A percentile compares a stretch with the other conserved stretches of the same genome.
Evolutionary conservation across 2,329 filamentous ascomycete genomes (phyloP).

Genomic region (Drechslerella coelobrocha): DNA sequence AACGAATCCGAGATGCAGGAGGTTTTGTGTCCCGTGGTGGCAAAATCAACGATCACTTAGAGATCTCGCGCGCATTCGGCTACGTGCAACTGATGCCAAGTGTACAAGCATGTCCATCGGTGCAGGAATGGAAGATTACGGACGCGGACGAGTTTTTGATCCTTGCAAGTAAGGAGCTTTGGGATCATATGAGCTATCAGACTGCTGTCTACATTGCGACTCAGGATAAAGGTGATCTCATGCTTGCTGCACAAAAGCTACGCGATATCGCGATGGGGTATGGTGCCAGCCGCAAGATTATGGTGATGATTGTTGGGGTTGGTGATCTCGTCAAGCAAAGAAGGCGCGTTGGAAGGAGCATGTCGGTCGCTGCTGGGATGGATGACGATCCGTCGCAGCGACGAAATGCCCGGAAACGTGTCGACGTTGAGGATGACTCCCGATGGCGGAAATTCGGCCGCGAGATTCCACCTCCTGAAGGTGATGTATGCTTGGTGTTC

Average conservation of each 20-base stretch:
- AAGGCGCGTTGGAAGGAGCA: constrained; percentile 78
- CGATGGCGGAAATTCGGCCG: constrained; percentile 79
- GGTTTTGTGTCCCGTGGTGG: constrained; percentile 96
- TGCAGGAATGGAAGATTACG: constrained; percentile 70
- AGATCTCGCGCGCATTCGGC: constrained; percentile 93
- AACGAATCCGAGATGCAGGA: constrained; percentile 89
- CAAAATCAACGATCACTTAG: constrained; percentile 86
- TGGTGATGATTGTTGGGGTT: constrained; percentile 98
- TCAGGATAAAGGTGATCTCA: constrained; percentile 84
- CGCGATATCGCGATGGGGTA: constrained; percentile 95
- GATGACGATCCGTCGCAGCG: constrained; percentile 25
- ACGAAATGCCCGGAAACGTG: constrained; percentile 69
- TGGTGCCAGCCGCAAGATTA: constrained; percentile 90
- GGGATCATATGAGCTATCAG: constrained; percentile 90
- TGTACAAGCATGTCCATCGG: constrained; percentile 87
- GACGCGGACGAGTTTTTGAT: constrained; percentile 94
- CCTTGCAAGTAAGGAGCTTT: constrained; percentile 88
- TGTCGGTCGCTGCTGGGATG: constrained; percentile 75
- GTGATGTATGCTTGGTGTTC: constrained; percentile 91
- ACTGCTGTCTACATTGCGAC: constrained; percentile 90
- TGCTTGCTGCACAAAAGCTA: constrained; percentile 93
- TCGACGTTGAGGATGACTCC: constrained; percentile 68
- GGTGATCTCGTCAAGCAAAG: constrained; percentile 83
- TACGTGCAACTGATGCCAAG: constrained; percentile 92
- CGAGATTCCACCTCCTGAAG: constrained; percentile 88